Conservation (phyloP, 768 basidiomycete species). For the Galerina marginata region DNA sequence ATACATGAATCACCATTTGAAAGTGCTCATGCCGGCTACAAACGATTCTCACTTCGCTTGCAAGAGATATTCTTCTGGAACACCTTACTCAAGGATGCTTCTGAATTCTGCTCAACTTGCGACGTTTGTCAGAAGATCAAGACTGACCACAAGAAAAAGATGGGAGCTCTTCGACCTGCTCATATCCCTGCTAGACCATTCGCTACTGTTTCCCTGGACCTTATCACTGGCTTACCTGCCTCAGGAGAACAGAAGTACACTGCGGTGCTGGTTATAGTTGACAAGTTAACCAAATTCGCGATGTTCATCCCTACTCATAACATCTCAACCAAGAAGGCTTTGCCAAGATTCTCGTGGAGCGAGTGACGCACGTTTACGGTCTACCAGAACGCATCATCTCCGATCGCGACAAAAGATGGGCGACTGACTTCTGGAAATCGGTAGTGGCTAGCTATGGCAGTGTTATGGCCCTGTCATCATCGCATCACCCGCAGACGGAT, state of each 20-base stretch:
- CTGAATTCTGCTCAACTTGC: constrained; percentile 18
- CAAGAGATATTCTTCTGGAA: constrained; percentile 13
- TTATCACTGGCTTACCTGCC: constrained; percentile 27
- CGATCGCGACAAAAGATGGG: constrained; percentile 25
- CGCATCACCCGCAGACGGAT: constrained; percentile 45
- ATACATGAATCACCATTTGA: constrained; percentile 25
- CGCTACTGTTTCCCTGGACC: constrained; percentile 23
- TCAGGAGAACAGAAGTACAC: constrained; percentile 21
- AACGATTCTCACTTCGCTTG: constrained; percentile 13
- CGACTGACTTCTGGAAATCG: constrained; percentile 32
- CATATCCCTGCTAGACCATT: constrained; percentile 28
- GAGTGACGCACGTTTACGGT: constrained; percentile 26
- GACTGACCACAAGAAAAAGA: constrained; percentile 10
- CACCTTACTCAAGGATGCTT: constrained; percentile 16
- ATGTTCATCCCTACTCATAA: constrained; percentile 22
- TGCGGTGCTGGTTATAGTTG: constrained; percentile 28
- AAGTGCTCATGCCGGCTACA: constrained; percentile 11
- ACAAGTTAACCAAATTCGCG: constrained; percentile 30
- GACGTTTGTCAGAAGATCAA: constrained; percentile 34
- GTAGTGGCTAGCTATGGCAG: constrained; percentile 23
- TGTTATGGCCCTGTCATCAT: constrained; percentile 29
- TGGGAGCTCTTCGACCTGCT: constrained; percentile 24
- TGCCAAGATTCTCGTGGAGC: constrained; percentile 26
- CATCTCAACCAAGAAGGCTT: constrained; percentile 24
- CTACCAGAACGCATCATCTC: constrained; percentile 26